Conservation (phyloP, 1,139 yeast genomes). For the Kodamaea suecica region DNA sequence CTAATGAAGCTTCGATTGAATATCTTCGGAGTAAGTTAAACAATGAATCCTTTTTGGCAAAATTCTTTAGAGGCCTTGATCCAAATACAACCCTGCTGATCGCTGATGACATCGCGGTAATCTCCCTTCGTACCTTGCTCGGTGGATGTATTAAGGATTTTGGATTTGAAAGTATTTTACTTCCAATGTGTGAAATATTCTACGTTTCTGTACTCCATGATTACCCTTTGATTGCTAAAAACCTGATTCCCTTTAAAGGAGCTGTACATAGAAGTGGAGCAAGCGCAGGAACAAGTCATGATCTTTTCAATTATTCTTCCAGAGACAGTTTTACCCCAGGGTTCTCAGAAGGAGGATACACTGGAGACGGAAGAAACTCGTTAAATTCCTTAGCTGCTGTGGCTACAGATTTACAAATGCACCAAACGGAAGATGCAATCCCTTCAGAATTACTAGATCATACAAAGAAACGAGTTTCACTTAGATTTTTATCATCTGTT, state of each 20-base stretch:
- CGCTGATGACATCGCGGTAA: conserved; percentile 47
- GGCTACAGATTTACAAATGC: conserved; percentile 33
- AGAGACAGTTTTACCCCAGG: conserved; percentile 5
- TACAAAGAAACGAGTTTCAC: conserved; percentile 23
- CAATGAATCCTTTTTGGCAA: conserved; percentile 42
- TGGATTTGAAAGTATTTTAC: conserved; percentile 67
- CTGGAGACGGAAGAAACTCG: conserved; percentile 13
- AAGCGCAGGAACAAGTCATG: not conserved
- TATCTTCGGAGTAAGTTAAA: conserved; percentile 55
- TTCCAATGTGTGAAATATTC: conserved; percentile 64
- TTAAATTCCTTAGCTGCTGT: conserved; percentile 40
- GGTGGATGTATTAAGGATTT: conserved; percentile 77
- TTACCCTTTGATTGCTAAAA: conserved; percentile 57
- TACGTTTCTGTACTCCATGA: conserved; percentile 61
- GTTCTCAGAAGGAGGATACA: conserved; percentile 3
- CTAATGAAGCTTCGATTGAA: conserved; percentile 41
- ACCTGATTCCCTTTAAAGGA: conserved; percentile 31
- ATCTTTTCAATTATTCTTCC: conserved; percentile 1
- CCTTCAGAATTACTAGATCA: too few relatives aligned
- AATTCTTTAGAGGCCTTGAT: conserved; percentile 51
- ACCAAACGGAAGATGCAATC: conserved; percentile 3
- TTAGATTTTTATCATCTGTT: conserved; percentile 40
- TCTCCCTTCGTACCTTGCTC: conserved; percentile 53
- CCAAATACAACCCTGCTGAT: conserved; percentile 31
- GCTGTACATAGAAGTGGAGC: not conserved